A percentile compares a stretch with the other conserved stretches of the same genome.
These are phyloP conservation scores for Isoetes engelmannii DNA, from an alignment of 83 land plant species.

Conservation along the genomic window DNA sequence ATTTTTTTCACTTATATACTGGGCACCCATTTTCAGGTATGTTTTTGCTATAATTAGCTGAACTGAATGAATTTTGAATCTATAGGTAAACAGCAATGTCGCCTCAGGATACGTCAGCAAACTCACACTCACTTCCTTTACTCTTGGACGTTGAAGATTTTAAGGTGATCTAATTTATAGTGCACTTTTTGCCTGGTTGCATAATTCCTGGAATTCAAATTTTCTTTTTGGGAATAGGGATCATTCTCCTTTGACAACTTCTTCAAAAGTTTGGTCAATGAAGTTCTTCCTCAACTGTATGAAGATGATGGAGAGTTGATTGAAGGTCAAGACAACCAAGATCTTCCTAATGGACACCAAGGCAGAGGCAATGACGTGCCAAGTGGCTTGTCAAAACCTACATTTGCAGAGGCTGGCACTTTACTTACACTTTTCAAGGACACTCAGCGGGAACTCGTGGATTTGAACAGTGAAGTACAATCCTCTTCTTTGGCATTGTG, in stretches of 20 bases:
- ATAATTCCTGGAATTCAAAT: neutral
- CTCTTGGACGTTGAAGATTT: conserved; percentile 63
- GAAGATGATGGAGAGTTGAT: conserved; percentile 53
- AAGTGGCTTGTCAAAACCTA: conserved; percentile 31
- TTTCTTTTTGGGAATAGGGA: conserved; percentile 44
- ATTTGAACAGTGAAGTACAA: conserved; percentile 58
- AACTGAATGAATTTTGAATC: no score
- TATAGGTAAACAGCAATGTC: no score
- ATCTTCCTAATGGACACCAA: conserved; percentile 22
- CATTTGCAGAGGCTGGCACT: conserved; percentile 74
- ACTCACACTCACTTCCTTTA: conserved; percentile 34
- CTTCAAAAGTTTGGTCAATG: conserved; percentile 76
- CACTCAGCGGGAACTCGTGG: conserved; percentile 70
- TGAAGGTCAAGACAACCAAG: conserved; percentile 29
- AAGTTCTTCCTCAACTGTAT: conserved; percentile 54
- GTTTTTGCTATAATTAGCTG: no score
- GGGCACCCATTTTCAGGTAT: no score
- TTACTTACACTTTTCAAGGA: conserved; percentile 69
- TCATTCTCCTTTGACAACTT: conserved; percentile 90
- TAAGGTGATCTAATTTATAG: conserved; percentile 38
- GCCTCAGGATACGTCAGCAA: no score
- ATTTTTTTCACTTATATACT: no score
- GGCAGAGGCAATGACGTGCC: conserved; percentile 22
- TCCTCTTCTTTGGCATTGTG: neutral
- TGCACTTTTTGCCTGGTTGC: neutral